Percentiles rank a stretch among this genome's conserved stretches.
phyloP scores from a whole-genome alignment of 352 stramenopile species.

The Pythium aquatile region DNA sequence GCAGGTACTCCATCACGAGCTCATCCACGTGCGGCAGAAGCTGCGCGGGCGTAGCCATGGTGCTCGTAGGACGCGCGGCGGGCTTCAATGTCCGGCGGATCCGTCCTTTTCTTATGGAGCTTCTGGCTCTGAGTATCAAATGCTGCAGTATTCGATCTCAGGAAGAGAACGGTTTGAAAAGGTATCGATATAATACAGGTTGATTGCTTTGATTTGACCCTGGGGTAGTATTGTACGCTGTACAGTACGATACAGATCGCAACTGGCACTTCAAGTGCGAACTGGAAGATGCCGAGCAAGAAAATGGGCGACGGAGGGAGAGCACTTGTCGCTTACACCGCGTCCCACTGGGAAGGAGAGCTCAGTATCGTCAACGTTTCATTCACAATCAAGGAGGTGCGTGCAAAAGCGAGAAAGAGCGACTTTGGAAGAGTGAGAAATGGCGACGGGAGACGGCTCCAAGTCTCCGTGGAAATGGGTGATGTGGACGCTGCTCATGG shows the following conservation, averaged over 20 bases:
- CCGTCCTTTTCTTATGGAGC: neutral
- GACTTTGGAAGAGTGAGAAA: conserved; percentile 4
- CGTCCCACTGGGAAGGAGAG: conserved; percentile 8
- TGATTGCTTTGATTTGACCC: neutral
- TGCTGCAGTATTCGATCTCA: conserved; percentile 16
- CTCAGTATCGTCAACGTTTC: neutral
- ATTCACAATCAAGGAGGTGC: neutral
- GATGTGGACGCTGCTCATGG: conserved; percentile 26
- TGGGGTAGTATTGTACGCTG: neutral
- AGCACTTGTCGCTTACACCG: conserved; percentile 16
- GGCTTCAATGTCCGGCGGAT: conserved; percentile 12
- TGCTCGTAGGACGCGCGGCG: neutral
- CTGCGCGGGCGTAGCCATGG: conserved; percentile 16
- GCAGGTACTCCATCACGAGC: conserved; percentile 84
- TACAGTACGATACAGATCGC: neutral
- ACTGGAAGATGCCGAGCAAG: neutral
- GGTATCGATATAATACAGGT: neutral
- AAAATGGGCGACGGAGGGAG: neutral
- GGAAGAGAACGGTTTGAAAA: no score
- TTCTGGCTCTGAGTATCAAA: conserved; percentile 16
- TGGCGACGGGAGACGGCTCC: conserved; percentile 3
- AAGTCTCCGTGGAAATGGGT: conserved; percentile 13
- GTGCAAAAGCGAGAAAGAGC: conserved; percentile 6
- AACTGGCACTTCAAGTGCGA: conserved; percentile 13
- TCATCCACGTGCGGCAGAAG: conserved; percentile 79